phyloP scores from a whole-genome alignment of 2,329 filamentous ascomycete species.

The Mycosphaerella sp. region DNA sequence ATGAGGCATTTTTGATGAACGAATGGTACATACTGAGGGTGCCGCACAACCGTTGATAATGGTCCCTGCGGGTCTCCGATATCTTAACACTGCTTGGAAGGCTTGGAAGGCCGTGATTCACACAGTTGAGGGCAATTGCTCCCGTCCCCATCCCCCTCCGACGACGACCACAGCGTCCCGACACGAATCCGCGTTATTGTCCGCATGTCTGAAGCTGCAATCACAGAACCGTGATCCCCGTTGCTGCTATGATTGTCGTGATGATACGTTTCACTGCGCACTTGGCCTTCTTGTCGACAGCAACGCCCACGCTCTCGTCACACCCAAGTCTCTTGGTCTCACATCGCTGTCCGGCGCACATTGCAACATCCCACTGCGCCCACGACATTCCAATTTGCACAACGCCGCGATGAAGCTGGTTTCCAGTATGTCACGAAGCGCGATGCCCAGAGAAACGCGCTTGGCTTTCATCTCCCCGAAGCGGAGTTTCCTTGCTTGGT shows the following conservation, averaged over 20 bases:
- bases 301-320: slow-evolving; percentile 7
- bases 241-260: slow-evolving; percentile 7
- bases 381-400: slow-evolving; percentile 4
- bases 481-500: slow-evolving; percentile 8
- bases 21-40: slow-evolving; percentile 10
- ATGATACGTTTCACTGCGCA: slow-evolving; percentile 15
- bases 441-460: slow-evolving; percentile 12
- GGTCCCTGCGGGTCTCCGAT: slow-evolving; percentile 5
- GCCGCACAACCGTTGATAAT: slow-evolving; percentile 17
- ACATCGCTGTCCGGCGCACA: background rate
- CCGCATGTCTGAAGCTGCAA: slow-evolving; percentile 1
- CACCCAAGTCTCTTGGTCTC: slow-evolving; percentile 16
- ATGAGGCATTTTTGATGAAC: slow-evolving; percentile 17
- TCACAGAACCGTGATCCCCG: slow-evolving; percentile 8
- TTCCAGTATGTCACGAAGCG: background rate
- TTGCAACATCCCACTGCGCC: background rate
- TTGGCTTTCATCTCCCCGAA: slow-evolving; percentile 7
- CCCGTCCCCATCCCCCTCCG: background rate
- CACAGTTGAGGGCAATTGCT: background rate
- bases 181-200: slow-evolving; percentile 1
- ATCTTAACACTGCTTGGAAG: slow-evolving; percentile 6
- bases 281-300: slow-evolving; percentile 19
- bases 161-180: background rate
- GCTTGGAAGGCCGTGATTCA: background rate
- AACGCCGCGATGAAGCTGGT: slow-evolving; percentile 7